Evolutionary conservation across 805 yeast genomes (phyloP), one percentile per base, ranked within the genome.

Genomic region (Diddensiella caesifluorescens): DNA sequence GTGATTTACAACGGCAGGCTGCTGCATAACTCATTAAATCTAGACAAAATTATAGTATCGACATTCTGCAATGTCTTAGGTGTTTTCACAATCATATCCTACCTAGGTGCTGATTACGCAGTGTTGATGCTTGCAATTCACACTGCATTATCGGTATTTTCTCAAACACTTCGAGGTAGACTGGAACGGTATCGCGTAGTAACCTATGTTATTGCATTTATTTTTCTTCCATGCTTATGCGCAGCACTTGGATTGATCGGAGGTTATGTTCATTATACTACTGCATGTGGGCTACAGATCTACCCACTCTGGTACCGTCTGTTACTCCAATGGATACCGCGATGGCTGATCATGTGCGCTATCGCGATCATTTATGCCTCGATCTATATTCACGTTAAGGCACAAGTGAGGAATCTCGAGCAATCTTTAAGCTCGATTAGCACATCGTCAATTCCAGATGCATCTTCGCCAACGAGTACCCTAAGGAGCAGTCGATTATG

Each of bases 61-160:
- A 47, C 61, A 67, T 77, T 80, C 51, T 77, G 80, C 50, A 75
- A 79, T 52, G 74, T 75, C 1, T 70, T 82, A 18, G 95, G 95
- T 2, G 87, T 83, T 68, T 75, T 85, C 60, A 80, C 94, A 0
- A 83, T 88, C 1, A 69, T 79, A 34, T 71, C 86, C 15, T 79
- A 82, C 13, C 92, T 83, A 61, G 95, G 94, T 18, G 85, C 87
- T 1, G 97, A 88, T 61, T 57, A 85, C 22, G 86, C 90, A 18
- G 85, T 85, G 41, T 64, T 86, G 23, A 70, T 81, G 26, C 83
- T 88, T 63, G 95, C 95, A 2, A 60, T 85, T 5, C 95, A 87
- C 61, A 82, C 90, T 4, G 83, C 76, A 22, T 55, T 87, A 25
- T 63, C 84, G 20, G 81, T 88, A 2, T 83, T 84, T 59, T 66